These are phyloP conservation scores for Lepraria neglecta DNA, from an alignment of 495 filamentous ascomycete species.

Conservation along the genomic window DNA sequence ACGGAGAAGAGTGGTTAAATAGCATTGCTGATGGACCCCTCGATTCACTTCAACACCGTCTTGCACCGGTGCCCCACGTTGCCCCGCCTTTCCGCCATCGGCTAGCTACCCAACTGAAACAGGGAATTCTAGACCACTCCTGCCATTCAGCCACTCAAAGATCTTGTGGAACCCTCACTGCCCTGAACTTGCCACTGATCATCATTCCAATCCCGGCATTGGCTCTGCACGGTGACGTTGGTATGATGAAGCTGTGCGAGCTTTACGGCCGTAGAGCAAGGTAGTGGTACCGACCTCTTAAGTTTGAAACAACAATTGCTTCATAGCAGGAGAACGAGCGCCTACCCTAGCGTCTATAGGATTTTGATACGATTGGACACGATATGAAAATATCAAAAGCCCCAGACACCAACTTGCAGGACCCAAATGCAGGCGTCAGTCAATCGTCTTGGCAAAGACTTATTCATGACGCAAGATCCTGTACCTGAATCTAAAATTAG, in stretches of 20 bases:
- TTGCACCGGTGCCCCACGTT: background rate
- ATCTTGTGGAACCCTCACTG: background rate
- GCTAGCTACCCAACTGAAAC: background rate
- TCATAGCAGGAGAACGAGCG: background rate
- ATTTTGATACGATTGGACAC: background rate
- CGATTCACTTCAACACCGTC: background rate
- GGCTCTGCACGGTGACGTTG: background rate
- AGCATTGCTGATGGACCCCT: background rate
- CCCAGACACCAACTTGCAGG: background rate
- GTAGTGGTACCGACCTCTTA: background rate
- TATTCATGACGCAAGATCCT: background rate
- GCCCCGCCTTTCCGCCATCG: background rate
- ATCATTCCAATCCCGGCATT: background rate
- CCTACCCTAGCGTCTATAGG: background rate
- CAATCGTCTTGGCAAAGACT: background rate
- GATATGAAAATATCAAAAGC: too few relatives aligned
- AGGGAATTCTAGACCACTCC: background rate
- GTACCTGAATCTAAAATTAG: slow-evolving; percentile 15
- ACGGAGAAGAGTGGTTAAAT: background rate
- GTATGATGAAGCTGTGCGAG: background rate
- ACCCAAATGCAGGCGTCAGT: background rate
- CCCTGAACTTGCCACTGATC: background rate
- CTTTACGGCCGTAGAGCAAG: background rate
- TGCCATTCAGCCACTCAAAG: background rate
- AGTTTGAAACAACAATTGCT: background rate